Evolutionary conservation across 2,329 filamentous ascomycete species (phyloP), one percentile per base, ranked within the genome.

Genomic region (Stemphylium lycopersici): DNA sequence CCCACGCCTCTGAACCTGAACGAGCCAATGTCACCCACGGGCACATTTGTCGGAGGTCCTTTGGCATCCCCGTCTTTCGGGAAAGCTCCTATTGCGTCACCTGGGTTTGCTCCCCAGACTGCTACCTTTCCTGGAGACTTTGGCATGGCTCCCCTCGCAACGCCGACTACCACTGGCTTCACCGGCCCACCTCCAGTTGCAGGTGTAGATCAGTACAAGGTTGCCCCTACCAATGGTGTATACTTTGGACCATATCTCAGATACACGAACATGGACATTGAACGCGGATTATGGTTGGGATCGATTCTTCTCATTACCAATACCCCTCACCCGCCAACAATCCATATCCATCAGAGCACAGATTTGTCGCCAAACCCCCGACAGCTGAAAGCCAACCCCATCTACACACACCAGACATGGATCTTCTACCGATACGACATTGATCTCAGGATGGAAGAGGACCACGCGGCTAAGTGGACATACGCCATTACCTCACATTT

Each of bases 401-500:
- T 99, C 53, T 90, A 88, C 65, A 90, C 88, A 1, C 95, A 99
- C 74, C 93, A 96, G 71, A 83, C 92, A 56, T 99, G 93, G 93
- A 88, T 88, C 11, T 99, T 99, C 73, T 96, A 96, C 78, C 90
- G 93, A 70, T 99, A 99, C 70, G 92, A 96, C 59, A 77, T 98
- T 51, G 90, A 96, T 58, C 77, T 99, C 41, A 87, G 86, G 56
- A 99, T 99, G 95, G 87, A 90, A 31, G 93, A 98, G 13, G 73
- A 80, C 13, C 83, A 82, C 22, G 84, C 86, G 26, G 89, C 91
- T 0, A 90, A 95, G 70, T 99, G 95, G 95, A 99, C 95, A 0
- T 99, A 99, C 71, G 95, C 95, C 1, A 93, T 99, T 46, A 99
- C 95, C 0, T 98, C 95, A 1, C 93, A 98, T 69, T 81, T 98